Percentiles rank a stretch among this genome's conserved stretches.
These are phyloP conservation scores for Apiospora phragmitis DNA, from an alignment of 2,329 filamentous ascomycete genomes.

Conservation along the genomic window DNA sequence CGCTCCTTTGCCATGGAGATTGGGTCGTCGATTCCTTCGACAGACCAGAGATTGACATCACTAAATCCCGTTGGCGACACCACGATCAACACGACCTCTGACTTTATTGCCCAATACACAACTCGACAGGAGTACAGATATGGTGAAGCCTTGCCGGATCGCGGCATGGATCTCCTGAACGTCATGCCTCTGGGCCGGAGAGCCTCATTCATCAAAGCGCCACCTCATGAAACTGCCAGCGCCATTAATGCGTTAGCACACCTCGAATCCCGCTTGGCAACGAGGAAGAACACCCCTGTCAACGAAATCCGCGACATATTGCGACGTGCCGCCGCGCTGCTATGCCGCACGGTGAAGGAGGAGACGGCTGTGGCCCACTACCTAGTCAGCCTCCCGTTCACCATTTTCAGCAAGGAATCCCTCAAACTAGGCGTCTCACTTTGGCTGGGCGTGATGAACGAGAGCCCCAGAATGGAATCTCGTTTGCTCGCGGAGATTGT, in stretches of 20 bases:
- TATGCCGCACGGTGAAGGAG: constrained; percentile 76
- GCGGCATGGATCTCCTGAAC: constrained; percentile 65
- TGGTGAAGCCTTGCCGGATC: constrained; percentile 71
- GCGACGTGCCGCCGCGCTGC: constrained; percentile 78
- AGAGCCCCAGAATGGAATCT: constrained; percentile 86
- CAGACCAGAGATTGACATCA: constrained; percentile 81
- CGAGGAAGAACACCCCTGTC: constrained; percentile 69
- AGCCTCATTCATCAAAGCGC: constrained; percentile 51
- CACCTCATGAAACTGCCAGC: constrained; percentile 56
- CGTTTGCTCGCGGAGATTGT: constrained; percentile 84
- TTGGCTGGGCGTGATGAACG: constrained; percentile 96
- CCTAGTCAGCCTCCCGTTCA: constrained; percentile 89
- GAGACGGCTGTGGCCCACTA: constrained; percentile 81
- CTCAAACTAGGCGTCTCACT: constrained; percentile 94
- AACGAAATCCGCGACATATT: constrained; percentile 79
- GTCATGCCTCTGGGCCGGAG: constrained; percentile 57
- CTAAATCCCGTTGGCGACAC: constrained; percentile 74
- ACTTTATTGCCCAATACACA: constrained; percentile 96
- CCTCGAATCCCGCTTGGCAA: constrained; percentile 69
- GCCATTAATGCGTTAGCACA: constrained; percentile 68
- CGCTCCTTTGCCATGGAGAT: constrained; percentile 93
- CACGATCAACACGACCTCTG: constrained; percentile 87
- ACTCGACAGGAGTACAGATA: constrained; percentile 95
- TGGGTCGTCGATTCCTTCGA: constrained; percentile 80
- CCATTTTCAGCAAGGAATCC: constrained; percentile 89